Base-by-base conservation (phyloP, 179 eudicot genomes). In the Beta corolliflora region DNA sequence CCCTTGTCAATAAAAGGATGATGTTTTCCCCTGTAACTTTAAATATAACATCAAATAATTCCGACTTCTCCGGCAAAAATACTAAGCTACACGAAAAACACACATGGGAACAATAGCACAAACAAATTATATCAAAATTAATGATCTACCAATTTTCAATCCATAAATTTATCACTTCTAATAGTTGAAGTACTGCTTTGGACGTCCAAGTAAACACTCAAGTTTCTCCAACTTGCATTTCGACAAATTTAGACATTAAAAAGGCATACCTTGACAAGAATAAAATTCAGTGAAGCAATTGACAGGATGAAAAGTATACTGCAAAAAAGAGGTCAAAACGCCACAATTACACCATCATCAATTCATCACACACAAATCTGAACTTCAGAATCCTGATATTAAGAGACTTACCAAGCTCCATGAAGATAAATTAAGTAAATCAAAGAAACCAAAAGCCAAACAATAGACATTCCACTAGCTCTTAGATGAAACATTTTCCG, bases 401-500 rank as follows among this genome's bases (percentile, higher is more conserved):
- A 70, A 75, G 81, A 53, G 67, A 82, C 86, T 61, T 89, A 94
- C 99, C 98, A 96, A 76, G 94, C 96, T 84, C 96, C 99, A 75
- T 96, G 99, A 64, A 96, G 92, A 86, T 94, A 92, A 29, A 88
- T 80, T 71, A 96, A 74, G 88, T 96, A 96, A 70, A 82, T 83
- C 83, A 89, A 82, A 55, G 98, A 96, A 81, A 92, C 81, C 79
- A 90, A 75, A 59, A 91, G 93, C 99, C 99, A 94, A 64, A 91
- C 89, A 79, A 89, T 60, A 25, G 99, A 89, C 98, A 92, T 96
- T 74, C 97, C 98, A 78, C 70, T 87, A 59, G 93, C 98, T 81
- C 84, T 86, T 76, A 96, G 82, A 79, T 83, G 85, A 86, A 45
- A 92, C 7, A 59, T 9, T 69, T 86, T 75, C 88, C 94, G 89